Conservation (phyloP, 2,329 filamentous ascomycete genomes). For the Colletotrichum lupini region DNA sequence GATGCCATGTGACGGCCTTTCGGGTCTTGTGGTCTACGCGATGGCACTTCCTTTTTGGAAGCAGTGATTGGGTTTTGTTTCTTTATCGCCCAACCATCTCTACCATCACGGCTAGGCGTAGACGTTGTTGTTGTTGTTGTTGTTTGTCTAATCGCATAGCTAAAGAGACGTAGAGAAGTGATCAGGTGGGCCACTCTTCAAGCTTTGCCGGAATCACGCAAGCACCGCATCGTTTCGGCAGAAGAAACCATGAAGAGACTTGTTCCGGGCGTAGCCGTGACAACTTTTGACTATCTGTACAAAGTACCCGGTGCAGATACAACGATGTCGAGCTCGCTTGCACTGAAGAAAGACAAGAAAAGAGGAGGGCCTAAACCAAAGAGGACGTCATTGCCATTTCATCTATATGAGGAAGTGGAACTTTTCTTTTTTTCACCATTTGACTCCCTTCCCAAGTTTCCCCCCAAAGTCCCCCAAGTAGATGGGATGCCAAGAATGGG, state of each 20-base stretch:
- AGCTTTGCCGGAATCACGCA: too few relatives aligned
- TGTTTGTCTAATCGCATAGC: too few relatives aligned
- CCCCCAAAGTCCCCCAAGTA: neutral
- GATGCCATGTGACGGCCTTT: slow-evolving; percentile 15
- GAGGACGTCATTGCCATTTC: slow-evolving; percentile 15
- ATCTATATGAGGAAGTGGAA: slow-evolving; percentile 25
- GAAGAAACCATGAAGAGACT: neutral
- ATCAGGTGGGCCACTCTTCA: neutral
- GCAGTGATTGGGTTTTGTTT: neutral
- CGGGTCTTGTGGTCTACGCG: neutral
- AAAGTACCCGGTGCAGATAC: neutral
- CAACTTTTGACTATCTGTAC: neutral
- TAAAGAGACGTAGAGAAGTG: neutral
- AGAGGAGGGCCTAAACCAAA: neutral
- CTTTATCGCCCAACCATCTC: neutral
- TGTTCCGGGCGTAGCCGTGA: neutral
- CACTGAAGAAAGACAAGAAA: neutral
- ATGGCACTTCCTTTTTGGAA: neutral
- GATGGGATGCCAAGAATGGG: neutral
- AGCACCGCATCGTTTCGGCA: neutral
- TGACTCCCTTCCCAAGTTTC: neutral
- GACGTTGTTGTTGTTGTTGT: too few relatives aligned
- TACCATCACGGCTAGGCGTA: neutral
- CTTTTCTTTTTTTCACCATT: neutral
- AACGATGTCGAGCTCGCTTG: neutral